These are phyloP conservation scores for Prunus padus DNA, from an alignment of 306 rosid genomes.

Conservation along the genomic window DNA sequence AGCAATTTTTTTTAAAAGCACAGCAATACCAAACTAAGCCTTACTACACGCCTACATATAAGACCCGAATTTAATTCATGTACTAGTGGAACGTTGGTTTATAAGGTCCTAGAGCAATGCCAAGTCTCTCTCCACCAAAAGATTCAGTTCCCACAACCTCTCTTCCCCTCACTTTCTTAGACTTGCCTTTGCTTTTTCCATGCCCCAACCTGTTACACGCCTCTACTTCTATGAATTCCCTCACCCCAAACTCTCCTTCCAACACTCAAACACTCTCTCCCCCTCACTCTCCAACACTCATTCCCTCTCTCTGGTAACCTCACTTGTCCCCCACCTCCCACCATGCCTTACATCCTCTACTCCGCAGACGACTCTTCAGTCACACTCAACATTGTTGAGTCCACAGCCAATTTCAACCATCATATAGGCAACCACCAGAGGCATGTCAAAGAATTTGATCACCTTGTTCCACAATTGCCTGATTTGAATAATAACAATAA, in stretches of 20 bases:
- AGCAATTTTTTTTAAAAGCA: no score
- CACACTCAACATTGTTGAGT: conserved; percentile 20
- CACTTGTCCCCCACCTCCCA: conserved; percentile 31
- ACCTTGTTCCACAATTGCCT: conserved; percentile 28
- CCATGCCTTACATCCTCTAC: conserved; percentile 31
- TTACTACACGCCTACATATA: no score
- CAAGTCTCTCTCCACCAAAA: conserved; percentile 30
- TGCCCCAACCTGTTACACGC: conserved; percentile 10
- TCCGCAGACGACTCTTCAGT: neutral
- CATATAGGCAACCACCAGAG: conserved; percentile 15
- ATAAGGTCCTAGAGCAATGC: conserved; percentile 9
- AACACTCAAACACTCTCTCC: conserved; percentile 34
- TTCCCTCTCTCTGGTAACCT: conserved; percentile 30
- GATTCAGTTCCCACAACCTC: conserved; percentile 32
- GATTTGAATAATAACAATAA: neutral
- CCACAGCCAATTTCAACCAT: conserved; percentile 13
- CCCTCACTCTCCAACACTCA: conserved; percentile 36
- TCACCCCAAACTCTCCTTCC: conserved; percentile 27
- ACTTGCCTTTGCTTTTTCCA: conserved; percentile 19
- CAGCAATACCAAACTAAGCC: no score
- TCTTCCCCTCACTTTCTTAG: conserved; percentile 37
- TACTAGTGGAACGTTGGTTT: no score
- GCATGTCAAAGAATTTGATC: conserved; percentile 14
- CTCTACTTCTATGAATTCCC: conserved; percentile 35
- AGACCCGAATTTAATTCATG: no score